Evolutionary conservation across 192 early-diverging fungal species (phyloP), one percentile per base, ranked within the genome.

Genomic region (Linnemannia schmuckeri): DNA sequence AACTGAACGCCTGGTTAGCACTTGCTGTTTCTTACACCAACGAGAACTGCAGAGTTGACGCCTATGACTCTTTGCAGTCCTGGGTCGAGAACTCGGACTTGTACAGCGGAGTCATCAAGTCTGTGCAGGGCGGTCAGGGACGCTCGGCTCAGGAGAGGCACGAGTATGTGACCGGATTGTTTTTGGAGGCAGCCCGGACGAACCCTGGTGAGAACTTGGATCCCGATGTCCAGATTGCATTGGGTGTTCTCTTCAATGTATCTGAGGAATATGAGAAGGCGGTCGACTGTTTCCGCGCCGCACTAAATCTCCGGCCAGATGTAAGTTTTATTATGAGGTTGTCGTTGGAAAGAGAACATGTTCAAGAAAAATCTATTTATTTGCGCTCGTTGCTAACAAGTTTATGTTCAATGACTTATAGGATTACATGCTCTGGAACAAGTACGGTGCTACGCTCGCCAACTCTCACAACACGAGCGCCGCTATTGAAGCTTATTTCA

Each of bases 381-480:
- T 52, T 30, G n/a, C 10, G 10, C n/a, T 57, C 8, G 24, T 57
- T 13, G 61, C 61, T 66, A 33, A 35, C n/a, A 9, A 2, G 4
- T 27, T 13, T 72, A 8, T 10, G 30, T 52, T 46, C 13, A 55
- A 22, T 38, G 27, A 73, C 57, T 1, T 66, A 35, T 80, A 94
- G 88, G 97, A 99, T 85, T 98, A 98, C 86, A 89, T 98, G 82
- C 90, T 99, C 49, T 99, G 97, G 97, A 99, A 99, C 91, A 97
- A 97, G 79, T 92, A 99, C 38, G 99, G 99, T 12, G 99, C 99
- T 6, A 99, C 98, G 1, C 91, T 97, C 54, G 99, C 98, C 33
- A 99, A 99, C 82, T 92, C 95, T 20, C 92, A 92, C n/a, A 89
- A 95, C 63, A 92, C 95, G 30, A 74, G 88, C 33, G 91, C 93